Base-by-base conservation (phyloP, 495 filamentous ascomycete genomes). In the Xylaria bambusicola region DNA sequence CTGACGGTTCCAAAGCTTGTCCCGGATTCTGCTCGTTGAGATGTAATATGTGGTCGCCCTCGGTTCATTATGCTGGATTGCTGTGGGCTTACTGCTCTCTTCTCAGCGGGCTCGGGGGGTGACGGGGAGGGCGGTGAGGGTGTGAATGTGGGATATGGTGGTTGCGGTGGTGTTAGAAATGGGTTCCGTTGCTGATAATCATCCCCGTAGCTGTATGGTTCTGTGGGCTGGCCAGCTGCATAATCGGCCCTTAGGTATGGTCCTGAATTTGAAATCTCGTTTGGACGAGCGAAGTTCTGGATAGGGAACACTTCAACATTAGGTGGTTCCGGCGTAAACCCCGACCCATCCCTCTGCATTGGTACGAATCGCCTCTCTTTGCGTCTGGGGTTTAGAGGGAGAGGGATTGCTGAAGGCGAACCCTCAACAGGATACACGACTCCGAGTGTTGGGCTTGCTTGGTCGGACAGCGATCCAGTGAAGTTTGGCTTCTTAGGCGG, bases 401-500 rank as follows among this genome's bases (percentile, higher is more conserved):
- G 52, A 15, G 64, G 67, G 41, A 66, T 67, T 33, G 67, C 57
- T 40, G 60, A 64, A 29, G 40, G 35, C 15, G 54, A 56, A 12
- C 64, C 58, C 3, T 50, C 47, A 4, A 41, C 13, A 17, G 60
- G 54, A 13, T 60, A 52, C 12, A 62, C 53, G 36, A 52, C 56
- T 4, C 60, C 65, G 20, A 71, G 58, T 0, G 66, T 72, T 17
- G 71, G 67, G 50, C 71, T 75, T n/a, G 65, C 60, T 27, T 70
- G 66, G 5, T 69, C 72, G 0, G 69, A 64, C 5, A 70, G 67
- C 35, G 58, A 67, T 40, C 56, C 50, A 20, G 27, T 59, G 41
- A 75, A 71, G 45, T 74, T 66, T 15, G 67, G 69, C 35, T 65
- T 65, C 31, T 67, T 63, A 0, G 66, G 70, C 3, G 73, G 71